These are phyloP conservation scores for Diutina ranongensis DNA, from an alignment of 1,139 yeast genomes.

Conservation along the genomic window DNA sequence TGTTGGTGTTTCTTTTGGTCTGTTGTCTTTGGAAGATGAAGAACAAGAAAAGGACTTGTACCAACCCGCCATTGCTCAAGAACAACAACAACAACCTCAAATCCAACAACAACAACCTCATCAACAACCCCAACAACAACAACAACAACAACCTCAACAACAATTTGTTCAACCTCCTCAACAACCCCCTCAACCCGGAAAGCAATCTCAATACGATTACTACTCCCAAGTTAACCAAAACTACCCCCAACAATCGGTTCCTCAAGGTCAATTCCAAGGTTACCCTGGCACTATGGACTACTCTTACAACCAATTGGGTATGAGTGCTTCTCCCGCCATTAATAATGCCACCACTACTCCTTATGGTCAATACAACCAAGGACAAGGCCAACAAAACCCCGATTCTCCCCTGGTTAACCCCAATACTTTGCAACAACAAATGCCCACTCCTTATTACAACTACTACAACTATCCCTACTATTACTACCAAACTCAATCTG, in stretches of 20 bases:
- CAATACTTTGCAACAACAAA: not conserved
- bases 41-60: conserved; percentile 4
- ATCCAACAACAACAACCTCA: not conserved
- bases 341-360: not conserved
- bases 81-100: conserved; percentile 1
- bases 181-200: conserved; percentile 2
- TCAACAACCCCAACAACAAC: conserved; percentile 4
- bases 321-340: conserved; percentile 1
- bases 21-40: conserved; percentile 12
- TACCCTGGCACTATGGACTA: not conserved
- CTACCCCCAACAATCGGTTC: conserved; percentile 23
- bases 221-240: conserved; percentile 28
- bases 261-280: not conserved
- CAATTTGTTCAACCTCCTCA: conserved; percentile 11
- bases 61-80: conserved; percentile 9
- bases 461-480: conserved; percentile 3
- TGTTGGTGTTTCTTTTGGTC: conserved; percentile 64
- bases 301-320: conserved; percentile 4
- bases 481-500: conserved; percentile 1
- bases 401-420: conserved; percentile 4
- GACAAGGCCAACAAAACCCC: not conserved
- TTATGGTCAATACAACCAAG: not conserved
- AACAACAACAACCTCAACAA: conserved; percentile 8
- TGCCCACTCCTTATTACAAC: conserved; percentile 4
- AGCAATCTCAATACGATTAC: conserved; percentile 16